These are phyloP conservation scores for Ustulina deusta DNA, from an alignment of 2,329 filamentous ascomycete species.

Conservation along the genomic window DNA sequence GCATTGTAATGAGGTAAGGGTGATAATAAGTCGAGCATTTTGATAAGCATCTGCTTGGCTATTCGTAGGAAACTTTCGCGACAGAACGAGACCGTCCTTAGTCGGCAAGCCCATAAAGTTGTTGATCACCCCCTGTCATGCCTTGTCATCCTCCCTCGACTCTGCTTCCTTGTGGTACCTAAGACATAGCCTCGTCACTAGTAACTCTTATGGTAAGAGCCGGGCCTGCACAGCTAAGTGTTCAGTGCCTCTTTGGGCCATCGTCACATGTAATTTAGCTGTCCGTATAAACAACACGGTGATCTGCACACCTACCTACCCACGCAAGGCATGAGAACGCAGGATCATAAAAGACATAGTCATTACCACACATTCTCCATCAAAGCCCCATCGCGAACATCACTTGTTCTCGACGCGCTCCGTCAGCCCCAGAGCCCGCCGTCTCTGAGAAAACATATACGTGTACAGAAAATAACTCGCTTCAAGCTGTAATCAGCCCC, in stretches of 20 bases:
- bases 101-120: background rate
- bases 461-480: conserved; percentile 36
- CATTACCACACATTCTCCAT: background rate
- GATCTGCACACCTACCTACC: background rate
- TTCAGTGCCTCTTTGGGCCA: too few relatives aligned
- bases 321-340: background rate
- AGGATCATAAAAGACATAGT: background rate
- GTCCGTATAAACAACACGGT: background rate
- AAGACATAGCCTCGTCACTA: background rate
- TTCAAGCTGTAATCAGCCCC: conserved; percentile 13
- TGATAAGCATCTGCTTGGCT: background rate
- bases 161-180: background rate
- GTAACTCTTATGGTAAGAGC: background rate
- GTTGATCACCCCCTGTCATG: background rate
- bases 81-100: background rate
- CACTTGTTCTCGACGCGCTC: background rate
- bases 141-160: background rate
- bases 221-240: background rate
- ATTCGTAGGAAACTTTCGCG: too few relatives aligned
- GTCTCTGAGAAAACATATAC: conserved; percentile 37
- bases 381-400: background rate
- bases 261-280: background rate
- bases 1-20: background rate
- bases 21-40: background rate
- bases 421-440: conserved; percentile 7